Evolutionary conservation across 768 basidiomycete species (phyloP), one percentile per base, ranked within the genome.

Genomic region (Psilocybe tampanensis): DNA sequence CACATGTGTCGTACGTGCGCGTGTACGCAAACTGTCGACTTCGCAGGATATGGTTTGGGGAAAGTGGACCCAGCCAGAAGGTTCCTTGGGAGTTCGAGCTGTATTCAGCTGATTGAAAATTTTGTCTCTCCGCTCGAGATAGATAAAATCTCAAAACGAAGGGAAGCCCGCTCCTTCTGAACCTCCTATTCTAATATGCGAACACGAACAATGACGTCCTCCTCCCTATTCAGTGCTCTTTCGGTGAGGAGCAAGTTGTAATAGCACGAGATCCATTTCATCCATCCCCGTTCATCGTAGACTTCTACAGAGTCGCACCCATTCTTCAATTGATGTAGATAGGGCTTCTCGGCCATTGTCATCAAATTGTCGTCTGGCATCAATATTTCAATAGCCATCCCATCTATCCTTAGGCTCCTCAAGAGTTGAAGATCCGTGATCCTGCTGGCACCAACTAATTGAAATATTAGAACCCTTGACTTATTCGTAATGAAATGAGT

Each of bases 21-120:
- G 80, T 93, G 44, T 88, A 91, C 67, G 89, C 90, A 19, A 90
- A 82, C 34, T 93, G 91, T 72, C 81, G 90, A 34, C 71, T 93
- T 62, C 76, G 88, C 59, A 77, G 91, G 66, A 83, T 93, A 24
- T 93, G 91, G 90, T 83, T 92, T 69, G 83, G 80, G 60, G 81
- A 88, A 60, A 72, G 69, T 44, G 79, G 79, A 8, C 79, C 81
- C 54, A 68, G 72, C 52, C 80, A 84, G 57, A 78, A 74, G 58
- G 68, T 78, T 8, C 88, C 90, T 29, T 90, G 88, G 89, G 90
- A 92, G 72, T 90, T 92, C 67, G 81, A 86, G 65, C 73, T 92
- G 44, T 91, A 89, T 66, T 70, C 72, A 36, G 49, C 61, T 54
- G 66, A 70, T 43, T 66, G 59, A 60, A n/a, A 23, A 19, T 39